These are phyloP conservation scores for Colletotrichum tanaceti DNA, from an alignment of 2,329 filamentous ascomycete species.

Conservation along the genomic window DNA sequence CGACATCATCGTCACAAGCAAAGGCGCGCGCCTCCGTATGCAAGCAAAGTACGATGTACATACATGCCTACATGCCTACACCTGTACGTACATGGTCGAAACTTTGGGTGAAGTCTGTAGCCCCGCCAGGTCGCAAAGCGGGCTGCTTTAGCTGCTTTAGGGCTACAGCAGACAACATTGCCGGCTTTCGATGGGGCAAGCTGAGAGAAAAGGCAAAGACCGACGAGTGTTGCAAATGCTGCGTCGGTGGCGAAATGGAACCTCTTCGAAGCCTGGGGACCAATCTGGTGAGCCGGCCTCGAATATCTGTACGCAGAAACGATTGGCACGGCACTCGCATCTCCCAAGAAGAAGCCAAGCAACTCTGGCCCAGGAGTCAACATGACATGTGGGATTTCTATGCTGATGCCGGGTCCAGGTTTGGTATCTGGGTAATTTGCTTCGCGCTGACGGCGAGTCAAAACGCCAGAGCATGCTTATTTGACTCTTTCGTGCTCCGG, in stretches of 20 bases:
- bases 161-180: constrained; percentile 40
- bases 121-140: constrained; percentile 34
- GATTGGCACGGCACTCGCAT: constrained; percentile 1
- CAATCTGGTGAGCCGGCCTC: constrained; percentile 48
- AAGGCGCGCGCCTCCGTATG: constrained; percentile 38
- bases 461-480: constrained; percentile 35
- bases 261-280: constrained; percentile 48
- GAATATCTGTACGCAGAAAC: constrained; percentile 8
- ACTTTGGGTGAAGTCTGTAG: constrained; percentile 38
- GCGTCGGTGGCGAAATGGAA: constrained; percentile 59
- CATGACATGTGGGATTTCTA: constrained; percentile 11
- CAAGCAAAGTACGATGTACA: constrained; percentile 26
- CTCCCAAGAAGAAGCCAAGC: constrained; percentile 15
- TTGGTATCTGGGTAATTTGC: constrained; percentile 16
- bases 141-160: constrained; percentile 39
- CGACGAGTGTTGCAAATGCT: constrained; percentile 45
- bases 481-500: constrained; percentile 13
- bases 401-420: constrained; percentile 4
- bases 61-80: constrained; percentile 25
- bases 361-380: neutral
- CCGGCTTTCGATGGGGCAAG: constrained; percentile 26
- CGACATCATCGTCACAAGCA: constrained; percentile 40
- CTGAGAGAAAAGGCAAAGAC: constrained; percentile 23
- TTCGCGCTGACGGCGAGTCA: constrained; percentile 30
- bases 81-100: constrained; percentile 35